phyloP scores from a whole-genome alignment of 1,284 basidiomycete genomes.

The Boletus mariae region DNA sequence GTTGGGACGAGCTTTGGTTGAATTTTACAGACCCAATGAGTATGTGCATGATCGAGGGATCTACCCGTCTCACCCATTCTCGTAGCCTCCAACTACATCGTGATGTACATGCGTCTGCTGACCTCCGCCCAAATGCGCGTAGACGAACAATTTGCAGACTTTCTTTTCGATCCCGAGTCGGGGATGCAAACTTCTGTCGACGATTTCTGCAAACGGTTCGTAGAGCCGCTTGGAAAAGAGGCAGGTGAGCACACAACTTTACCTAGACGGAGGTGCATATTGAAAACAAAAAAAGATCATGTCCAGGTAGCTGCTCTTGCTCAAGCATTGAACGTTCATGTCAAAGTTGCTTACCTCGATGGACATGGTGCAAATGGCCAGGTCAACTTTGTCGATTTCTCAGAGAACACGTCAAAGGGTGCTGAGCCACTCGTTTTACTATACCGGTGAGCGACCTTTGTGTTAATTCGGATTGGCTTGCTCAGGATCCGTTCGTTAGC shows the following conservation, averaged over 20 bases:
- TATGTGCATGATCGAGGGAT: slow-evolving; percentile 27
- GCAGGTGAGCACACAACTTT: slow-evolving; percentile 51
- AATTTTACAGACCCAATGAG: slow-evolving; percentile 57
- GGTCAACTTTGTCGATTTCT: slow-evolving; percentile 73
- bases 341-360: slow-evolving; percentile 81
- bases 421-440: slow-evolving; percentile 57
- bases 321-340: slow-evolving; percentile 61
- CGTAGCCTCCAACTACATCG: slow-evolving; percentile 66
- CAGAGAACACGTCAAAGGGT: slow-evolving; percentile 37
- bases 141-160: slow-evolving; percentile 53
- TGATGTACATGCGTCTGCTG: slow-evolving; percentile 72
- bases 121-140: slow-evolving; percentile 80
- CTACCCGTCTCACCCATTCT: slow-evolving; percentile 4
- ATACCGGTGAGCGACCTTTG: slow-evolving; percentile 57
- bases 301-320: slow-evolving; percentile 81
- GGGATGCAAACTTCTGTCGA: slow-evolving; percentile 47
- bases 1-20: slow-evolving; percentile 33
- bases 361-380: slow-evolving; percentile 43
- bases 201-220: slow-evolving; percentile 73
- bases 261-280: not conserved
- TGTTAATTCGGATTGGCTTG: not conserved
- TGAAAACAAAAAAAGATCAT: slow-evolving; percentile 53
- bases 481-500: slow-evolving; percentile 34
- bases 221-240: slow-evolving; percentile 80
- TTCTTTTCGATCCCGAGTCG: slow-evolving; percentile 74